Base-by-base conservation (phyloP, 2,329 filamentous ascomycete genomes). In the Blastomyces silverae region DNA sequence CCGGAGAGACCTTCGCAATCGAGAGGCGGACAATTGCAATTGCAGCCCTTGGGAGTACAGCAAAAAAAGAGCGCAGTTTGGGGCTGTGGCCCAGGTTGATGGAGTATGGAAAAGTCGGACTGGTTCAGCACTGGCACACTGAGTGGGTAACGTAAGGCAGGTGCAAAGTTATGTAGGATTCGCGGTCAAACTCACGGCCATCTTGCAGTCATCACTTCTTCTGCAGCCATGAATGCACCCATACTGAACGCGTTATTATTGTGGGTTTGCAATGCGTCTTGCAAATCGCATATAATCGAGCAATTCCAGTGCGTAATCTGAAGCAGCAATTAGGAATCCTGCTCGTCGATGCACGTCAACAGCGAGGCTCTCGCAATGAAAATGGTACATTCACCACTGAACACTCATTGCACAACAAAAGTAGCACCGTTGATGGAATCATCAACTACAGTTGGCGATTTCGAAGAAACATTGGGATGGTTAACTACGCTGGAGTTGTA, bases 381-480 rank as follows among this genome's bases (percentile, higher is more conserved):
- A 44, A 44, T 61, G 69, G 71, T 22, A 20, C 20, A 17, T 20
- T 48, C 20, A 13, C 39, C 58, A 22, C 44, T 2, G n/a, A 61
- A 4, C 25, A 52, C 25, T 7, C 44, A 20, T 28, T 52, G 57
- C 66, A 72, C 37, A 71, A 69, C 44, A 65, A 44, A 44, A 48
- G 68, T 50, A 67, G 69, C 39, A 69, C 73, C 46, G 66, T 69
- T 57, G 68, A 70, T 62, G 68, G 70, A 63, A 68, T 67, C 66
- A 71, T 70, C 60, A 64, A 55, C 58, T 4, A 17, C 31, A 59
- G 39, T 66, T 95, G 46, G 91, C 95, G 1, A 87, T 96, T 11
- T 48, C 15, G 17, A 10, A 92, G 92, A 52, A 25, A 25, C 11
- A 78, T 96, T 77, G 92, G 92, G 2, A 97, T 52, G 50, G 22